Evolutionary conservation across 2,329 filamentous ascomycete genomes (phyloP), one percentile per base, ranked within the genome.

Genomic region (Cladosporium austrohemisphaericum): DNA sequence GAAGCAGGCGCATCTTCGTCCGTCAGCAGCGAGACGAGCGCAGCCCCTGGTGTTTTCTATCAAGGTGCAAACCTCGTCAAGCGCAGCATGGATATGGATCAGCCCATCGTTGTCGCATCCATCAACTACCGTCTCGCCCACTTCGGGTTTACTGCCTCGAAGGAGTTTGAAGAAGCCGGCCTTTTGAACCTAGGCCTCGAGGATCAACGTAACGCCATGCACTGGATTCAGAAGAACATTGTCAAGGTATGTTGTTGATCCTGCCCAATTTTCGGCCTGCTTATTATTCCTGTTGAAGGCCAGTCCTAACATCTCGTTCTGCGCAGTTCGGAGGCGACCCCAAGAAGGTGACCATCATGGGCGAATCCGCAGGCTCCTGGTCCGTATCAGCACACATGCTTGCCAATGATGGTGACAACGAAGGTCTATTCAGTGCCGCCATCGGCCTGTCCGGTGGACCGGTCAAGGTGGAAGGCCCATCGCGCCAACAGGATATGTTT

Each of bases 61-160:
- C 65, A 73, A 50, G 71, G 68, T n/a, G 63, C 64, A 3, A 64
- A 61, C 5, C 53, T 75, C 10, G 58, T 74, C 2, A 43, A 56
- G 25, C 62, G 67, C 43, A 74, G 74, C 1, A 66, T 77, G 7
- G 56, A 60, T 0, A 56, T 76, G 50, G 73, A 81, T 91, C 16
- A 41, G 38, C 38, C 38, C 16, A 31, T 41, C 53, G 69, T 93
- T 32, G 57, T 49, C 32, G 55, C 56, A 3, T 86, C 79, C 0
- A 72, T 92, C 5, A 61, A 61, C 26, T 61, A 66, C 48, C 61
- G 65, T 26, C 52, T 68, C 1, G 55, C 55, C 16, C 60, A 52
- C 4, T 65, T 60, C 18, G 66, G 65, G 23, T 65, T 58, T 37
- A 53, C 64, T 8, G 58, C 54, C 13, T 50, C 52, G 8, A 51